Percentiles rank a stretch among this genome's conserved stretches.
These are phyloP conservation scores for Tetracladium setigerum DNA, from an alignment of 495 filamentous ascomycete genomes.

Conservation along the genomic window DNA sequence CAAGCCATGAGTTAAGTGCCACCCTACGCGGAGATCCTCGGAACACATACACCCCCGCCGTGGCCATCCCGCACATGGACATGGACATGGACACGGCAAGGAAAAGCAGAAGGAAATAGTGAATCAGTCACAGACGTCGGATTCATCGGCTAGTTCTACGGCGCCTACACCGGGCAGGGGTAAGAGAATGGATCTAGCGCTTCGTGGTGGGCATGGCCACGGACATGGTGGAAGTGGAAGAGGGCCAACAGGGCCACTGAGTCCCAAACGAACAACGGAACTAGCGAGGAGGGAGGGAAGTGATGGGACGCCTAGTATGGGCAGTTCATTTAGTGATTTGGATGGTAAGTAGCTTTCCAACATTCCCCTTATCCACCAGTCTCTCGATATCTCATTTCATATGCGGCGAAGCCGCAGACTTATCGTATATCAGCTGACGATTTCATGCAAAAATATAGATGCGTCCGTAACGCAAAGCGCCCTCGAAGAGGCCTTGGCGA, in stretches of 20 bases:
- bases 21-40: slow-evolving; percentile 50
- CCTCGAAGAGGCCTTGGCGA: slow-evolving; percentile 86
- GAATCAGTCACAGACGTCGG: slow-evolving; percentile 42
- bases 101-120: slow-evolving; percentile 24
- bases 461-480: slow-evolving; percentile 91
- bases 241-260: slow-evolving; percentile 10
- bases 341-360: slow-evolving; percentile 58
- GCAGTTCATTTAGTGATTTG: slow-evolving; percentile 94
- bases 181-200: too few species aligned
- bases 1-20: slow-evolving; percentile 47
- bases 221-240: slow-evolving; percentile 5
- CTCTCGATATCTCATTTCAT: too few species aligned
- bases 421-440: not conserved
- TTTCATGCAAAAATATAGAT: slow-evolving; percentile 45
- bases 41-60: slow-evolving; percentile 17
- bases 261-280: slow-evolving; percentile 46
- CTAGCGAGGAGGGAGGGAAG: slow-evolving; percentile 58
- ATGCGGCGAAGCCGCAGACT: too few species aligned
- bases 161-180: slow-evolving; percentile 27
- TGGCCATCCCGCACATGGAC: too few species aligned
- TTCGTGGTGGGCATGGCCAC: slow-evolving; percentile 5
- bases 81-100: not conserved
- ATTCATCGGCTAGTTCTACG: slow-evolving; percentile 55
- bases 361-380: too few species aligned
- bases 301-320: slow-evolving; percentile 91